Percentiles rank a stretch among this genome's conserved stretches.
phyloP scores from a whole-genome alignment of 768 basidiomycete species.

The Tulasnella sp. region DNA sequence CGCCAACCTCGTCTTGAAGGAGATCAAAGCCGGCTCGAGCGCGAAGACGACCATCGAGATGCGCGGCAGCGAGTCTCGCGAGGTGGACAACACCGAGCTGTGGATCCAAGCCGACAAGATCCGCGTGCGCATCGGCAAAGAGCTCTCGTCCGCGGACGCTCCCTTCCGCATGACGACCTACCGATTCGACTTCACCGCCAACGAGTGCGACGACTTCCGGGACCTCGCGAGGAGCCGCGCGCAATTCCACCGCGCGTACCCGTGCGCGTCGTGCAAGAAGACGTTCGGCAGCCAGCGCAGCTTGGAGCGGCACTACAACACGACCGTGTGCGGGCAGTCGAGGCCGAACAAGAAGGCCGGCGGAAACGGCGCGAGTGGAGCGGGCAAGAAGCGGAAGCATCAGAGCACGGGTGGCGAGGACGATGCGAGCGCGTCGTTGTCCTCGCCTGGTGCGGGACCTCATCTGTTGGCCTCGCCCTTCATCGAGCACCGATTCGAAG shows the following conservation, averaged over 20 bases:
- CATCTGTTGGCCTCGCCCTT: background rate
- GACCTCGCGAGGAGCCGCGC: background rate
- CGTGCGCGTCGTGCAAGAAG: slow-evolving; percentile 14
- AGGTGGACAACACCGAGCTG: slow-evolving; percentile 7
- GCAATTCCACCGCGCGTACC: slow-evolving; percentile 13
- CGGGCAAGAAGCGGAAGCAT: background rate
- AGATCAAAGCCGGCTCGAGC: background rate
- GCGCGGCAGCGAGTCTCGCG: no score
- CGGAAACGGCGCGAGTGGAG: background rate
- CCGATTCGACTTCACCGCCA: slow-evolving; percentile 17
- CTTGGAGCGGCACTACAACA: slow-evolving; percentile 24
- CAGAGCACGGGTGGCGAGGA: background rate
- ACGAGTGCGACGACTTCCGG: slow-evolving; percentile 8
- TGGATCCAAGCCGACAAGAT: slow-evolving; percentile 18
- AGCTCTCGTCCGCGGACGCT: background rate
- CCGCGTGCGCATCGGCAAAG: slow-evolving; percentile 3
- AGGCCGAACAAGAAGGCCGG: background rate
- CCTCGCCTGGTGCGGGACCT: slow-evolving; percentile 3
- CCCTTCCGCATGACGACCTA: background rate
- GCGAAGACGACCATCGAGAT: background rate
- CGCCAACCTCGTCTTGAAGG: slow-evolving; percentile 23
- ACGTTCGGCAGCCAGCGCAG: slow-evolving; percentile 20
- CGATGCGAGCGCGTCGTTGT: no score
- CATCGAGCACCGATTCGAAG: slow-evolving; percentile 1
- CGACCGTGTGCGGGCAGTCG: slow-evolving; percentile 9